A percentile compares a stretch with the other conserved stretches of the same genome.
These are phyloP conservation scores for Aspergillus thermomutatus DNA, from an alignment of 2,329 filamentous ascomycete species.

Conservation along the genomic window DNA sequence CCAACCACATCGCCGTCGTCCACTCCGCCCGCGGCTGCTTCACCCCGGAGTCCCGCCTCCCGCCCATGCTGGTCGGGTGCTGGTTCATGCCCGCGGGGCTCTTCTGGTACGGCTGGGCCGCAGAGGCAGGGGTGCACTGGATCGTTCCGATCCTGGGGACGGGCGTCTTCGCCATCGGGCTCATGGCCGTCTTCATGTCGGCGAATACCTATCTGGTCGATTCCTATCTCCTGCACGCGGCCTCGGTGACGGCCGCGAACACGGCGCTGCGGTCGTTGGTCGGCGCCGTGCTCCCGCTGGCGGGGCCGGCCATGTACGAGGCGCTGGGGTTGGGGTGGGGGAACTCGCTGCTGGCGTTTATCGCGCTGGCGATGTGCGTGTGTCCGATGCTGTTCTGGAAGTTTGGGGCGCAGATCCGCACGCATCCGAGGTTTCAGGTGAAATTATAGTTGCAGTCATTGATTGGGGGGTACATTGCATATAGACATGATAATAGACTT, in stretches of 20 bases:
- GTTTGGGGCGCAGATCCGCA: not conserved
- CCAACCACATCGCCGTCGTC: slow-evolving; percentile 21
- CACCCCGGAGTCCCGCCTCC: slow-evolving; percentile 42
- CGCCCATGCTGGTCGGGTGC: slow-evolving; percentile 51
- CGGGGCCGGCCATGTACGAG: slow-evolving; percentile 57
- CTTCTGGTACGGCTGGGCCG: slow-evolving; percentile 40
- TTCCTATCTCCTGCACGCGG: slow-evolving; percentile 56
- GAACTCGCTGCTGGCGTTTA: slow-evolving; percentile 51
- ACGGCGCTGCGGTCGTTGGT: slow-evolving; percentile 35
- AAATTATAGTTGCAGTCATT: not conserved
- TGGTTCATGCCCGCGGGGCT: slow-evolving; percentile 48
- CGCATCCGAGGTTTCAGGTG: not conserved
- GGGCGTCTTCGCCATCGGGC: slow-evolving; percentile 28
- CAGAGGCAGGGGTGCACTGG: slow-evolving; percentile 49
- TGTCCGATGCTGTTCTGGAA: slow-evolving; percentile 29
- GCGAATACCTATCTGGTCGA: slow-evolving; percentile 64
- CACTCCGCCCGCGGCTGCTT: slow-evolving; percentile 18
- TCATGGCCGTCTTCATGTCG: slow-evolving; percentile 42
- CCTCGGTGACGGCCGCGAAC: slow-evolving; percentile 58
- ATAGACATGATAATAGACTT: no score
- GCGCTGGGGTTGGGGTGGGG: slow-evolving; percentile 58
- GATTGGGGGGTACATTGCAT: no score
- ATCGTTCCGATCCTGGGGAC: slow-evolving; percentile 56
- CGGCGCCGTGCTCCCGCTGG: slow-evolving; percentile 56
- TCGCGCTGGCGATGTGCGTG: slow-evolving; percentile 46